Conservation (phyloP, 2,329 filamentous ascomycete genomes). For the Penicillium sp. region DNA sequence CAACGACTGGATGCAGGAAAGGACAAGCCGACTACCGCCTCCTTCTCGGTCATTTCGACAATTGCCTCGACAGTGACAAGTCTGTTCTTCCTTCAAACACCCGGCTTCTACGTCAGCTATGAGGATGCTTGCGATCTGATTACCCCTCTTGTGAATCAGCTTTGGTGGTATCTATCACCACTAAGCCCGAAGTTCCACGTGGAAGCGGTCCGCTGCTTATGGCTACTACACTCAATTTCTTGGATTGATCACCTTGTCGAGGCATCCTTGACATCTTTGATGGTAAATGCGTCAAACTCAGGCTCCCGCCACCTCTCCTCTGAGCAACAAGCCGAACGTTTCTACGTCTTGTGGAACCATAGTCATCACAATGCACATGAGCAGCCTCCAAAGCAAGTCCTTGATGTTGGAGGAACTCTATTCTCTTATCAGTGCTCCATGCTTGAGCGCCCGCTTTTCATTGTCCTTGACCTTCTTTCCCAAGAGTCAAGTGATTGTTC, state of each 20-base stretch:
- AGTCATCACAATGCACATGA: conserved; percentile 43
- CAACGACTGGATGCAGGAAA: conserved; percentile 23
- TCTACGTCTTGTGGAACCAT: conserved; percentile 46
- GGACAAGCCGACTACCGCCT: conserved; percentile 29
- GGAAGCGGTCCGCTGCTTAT: conserved; percentile 81
- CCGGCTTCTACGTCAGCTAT: conserved; percentile 40
- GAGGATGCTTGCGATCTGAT: conserved; percentile 61
- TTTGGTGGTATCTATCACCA: conserved; percentile 82
- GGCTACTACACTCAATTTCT: conserved; percentile 77
- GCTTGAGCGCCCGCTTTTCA: conserved; percentile 75
- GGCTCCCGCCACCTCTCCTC: conserved; percentile 32
- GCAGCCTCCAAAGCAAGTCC: conserved; percentile 33
- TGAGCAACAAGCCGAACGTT: conserved; percentile 39
- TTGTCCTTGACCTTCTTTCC: conserved; percentile 74
- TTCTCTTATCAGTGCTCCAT: conserved; percentile 54
- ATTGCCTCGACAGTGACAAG: conserved; percentile 52
- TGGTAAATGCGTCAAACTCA: conserved; percentile 52
- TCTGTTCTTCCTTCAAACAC: conserved; percentile 38
- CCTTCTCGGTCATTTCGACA: conserved; percentile 38
- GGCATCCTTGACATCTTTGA: conserved; percentile 68
- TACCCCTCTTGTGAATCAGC: conserved; percentile 64
- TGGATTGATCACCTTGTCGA: conserved; percentile 71
- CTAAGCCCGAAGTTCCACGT: conserved; percentile 88
- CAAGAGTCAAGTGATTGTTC: conserved; percentile 72
- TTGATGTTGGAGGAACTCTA: conserved; percentile 30